Evolutionary conservation across 2,329 filamentous ascomycete genomes (phyloP), one percentile per base, ranked within the genome.

Genomic region (Fusarium sp.): DNA sequence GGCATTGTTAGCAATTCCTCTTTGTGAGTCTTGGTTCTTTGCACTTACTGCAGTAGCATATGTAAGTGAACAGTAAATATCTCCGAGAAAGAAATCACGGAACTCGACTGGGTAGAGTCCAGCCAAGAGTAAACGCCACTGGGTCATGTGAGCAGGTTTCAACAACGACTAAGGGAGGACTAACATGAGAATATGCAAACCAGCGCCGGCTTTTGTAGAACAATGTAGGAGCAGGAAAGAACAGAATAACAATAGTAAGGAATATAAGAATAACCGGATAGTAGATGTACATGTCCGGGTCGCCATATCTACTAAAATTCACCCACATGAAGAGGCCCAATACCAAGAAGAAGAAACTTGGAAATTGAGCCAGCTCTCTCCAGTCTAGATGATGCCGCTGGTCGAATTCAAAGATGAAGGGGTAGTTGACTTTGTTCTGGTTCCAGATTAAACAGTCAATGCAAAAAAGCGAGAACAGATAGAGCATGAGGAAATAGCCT

Each of bases 381-480:
- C 95, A 99, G 81, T 98, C 94, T 33, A 98, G 84, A 71, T 92
- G 90, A 80, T 96, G 91, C 64, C 95, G 88, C 59, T 92, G 91
- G 84, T 98, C 95, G 78, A 97, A 96, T 82, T 99, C 96, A 79
- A 99, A 99, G 75, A 98, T 94, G 81, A 98, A 98, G 59, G 92
- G 89, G 80, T 98, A 98, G 80, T 99, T 99, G 82, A 99, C 93
- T 81, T 95, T 97, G 79, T 92, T 91, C 56, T 85, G 85, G 10
- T 90, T 90, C 94, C 95, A 99, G 20, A 97, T 83, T 62, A 91
- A 90, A 80, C 95, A 97, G 77, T 94, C 91, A 39, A 97, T 77
- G 77, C 93, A 94, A 78, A 98, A 98, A n/a, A 97, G 83, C 14
- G 92, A 84, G 77, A 97, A 92, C 25, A 98, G 85, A 47, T 94